Base-by-base conservation (phyloP, 2,329 filamentous ascomycete species). In the Colletotrichum somersetense region DNA sequence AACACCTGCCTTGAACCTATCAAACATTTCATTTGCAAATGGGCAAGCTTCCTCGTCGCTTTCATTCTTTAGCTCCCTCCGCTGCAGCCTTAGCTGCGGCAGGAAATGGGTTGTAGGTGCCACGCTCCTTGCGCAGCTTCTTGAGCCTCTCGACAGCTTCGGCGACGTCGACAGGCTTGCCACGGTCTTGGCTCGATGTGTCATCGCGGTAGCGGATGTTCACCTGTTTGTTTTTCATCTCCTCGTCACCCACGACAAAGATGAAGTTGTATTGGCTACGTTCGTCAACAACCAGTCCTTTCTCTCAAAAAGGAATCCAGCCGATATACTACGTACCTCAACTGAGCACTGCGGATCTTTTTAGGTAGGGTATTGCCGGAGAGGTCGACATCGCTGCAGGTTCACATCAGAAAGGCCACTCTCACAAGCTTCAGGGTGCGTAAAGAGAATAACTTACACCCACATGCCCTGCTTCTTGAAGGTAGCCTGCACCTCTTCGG, bases 361-460 rank as follows among this genome's bases (percentile, higher is more conserved):
- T 96, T 96, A 81, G 94, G 91, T 83, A 96, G 90, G 8, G 93
- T 96, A 83, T 96, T 94, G 77, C 92, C 90, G 76, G 89, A 89
- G 63, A 92, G 85, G 79, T 93, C 92, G 71, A 92, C 86, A 79
- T 94, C 92, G 23, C 70, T 72, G n/a, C 20, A 10, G 30, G 10
- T 12, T 42, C 33, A 26, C 18, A 26, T 63, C 16, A 63, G 61
- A 23, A 38, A 53, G 6, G 6, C n/a, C 23, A n/a, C 30, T 64
- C 26, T 44, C 26, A 2, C 6, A 12, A 35, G 11, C 20, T 44
- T 11, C 18, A 16, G 46, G n/a, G 12, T 61, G 63, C 12, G 10
- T 30, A 14, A 12, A 30, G 20, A 90, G 89, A 78, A 92, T 81
- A 33, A 67, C 70, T 48, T 62, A 72, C 69, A 90, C 91, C 81